A percentile compares a stretch with the other conserved stretches of the same genome.
Evolutionary conservation across 345 rosid species (phyloP).

Genomic region (Angophora floribunda): DNA sequence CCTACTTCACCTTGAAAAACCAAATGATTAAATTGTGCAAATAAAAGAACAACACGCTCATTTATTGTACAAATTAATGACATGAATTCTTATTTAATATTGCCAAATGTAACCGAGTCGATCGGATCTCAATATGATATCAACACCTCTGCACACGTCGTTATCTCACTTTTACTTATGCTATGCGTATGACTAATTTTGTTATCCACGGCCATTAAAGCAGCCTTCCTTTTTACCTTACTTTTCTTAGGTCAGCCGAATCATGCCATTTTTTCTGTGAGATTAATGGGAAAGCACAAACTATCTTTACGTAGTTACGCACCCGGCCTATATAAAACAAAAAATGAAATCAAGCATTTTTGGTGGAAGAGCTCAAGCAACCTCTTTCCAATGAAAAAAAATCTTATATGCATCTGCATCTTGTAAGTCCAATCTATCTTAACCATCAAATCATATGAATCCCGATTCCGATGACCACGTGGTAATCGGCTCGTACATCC

Average conservation of each 20-base stretch:
- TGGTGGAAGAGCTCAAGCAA: background rate
- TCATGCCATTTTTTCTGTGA: background rate
- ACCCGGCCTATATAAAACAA: background rate
- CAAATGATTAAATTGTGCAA: background rate
- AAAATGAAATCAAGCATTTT: background rate
- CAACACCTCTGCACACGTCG: background rate
- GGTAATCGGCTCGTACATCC: background rate
- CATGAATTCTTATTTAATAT: background rate
- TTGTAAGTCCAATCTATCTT: accelerated
- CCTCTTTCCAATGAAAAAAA: background rate
- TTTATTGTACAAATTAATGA: background rate
- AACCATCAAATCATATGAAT: accelerated
- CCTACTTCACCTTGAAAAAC: background rate
- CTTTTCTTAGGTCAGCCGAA: background rate
- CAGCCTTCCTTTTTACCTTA: background rate
- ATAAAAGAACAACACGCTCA: background rate
- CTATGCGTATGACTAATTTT: accelerated
- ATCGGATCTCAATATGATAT: background rate
- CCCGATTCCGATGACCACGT: background rate
- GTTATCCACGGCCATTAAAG: background rate
- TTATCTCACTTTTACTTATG: background rate
- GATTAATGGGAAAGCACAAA: background rate
- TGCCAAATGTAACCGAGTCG: background rate
- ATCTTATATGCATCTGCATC: background rate
- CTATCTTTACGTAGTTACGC: background rate